Percentiles rank a stretch among this genome's conserved stretches.
Conservation (phyloP, 441 rosid species). For the Codiaeum variegatum region DNA sequence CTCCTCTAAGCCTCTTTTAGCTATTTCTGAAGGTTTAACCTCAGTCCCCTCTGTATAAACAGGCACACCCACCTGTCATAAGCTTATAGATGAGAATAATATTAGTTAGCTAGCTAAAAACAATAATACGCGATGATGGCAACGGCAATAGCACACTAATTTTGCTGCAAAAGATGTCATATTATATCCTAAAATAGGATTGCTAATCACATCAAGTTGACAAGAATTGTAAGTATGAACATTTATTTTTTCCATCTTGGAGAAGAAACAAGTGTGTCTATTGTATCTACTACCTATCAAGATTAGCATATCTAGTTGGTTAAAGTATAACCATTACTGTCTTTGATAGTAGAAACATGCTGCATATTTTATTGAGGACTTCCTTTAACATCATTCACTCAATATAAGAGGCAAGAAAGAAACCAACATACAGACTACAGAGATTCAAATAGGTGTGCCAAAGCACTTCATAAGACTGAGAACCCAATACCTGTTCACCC, state of each 20-base stretch:
- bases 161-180: neutral
- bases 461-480: constrained; percentile 19
- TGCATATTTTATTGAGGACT: neutral
- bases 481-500: constrained; percentile 76
- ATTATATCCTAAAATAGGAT: neutral
- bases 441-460: constrained; percentile 4
- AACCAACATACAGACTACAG: neutral
- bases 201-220: constrained; percentile 10
- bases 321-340: neutral
- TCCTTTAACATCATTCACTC: constrained; percentile 1
- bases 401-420: neutral
- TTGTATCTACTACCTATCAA: neutral
- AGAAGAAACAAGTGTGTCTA: neutral
- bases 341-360: neutral
- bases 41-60: constrained; percentile 89
- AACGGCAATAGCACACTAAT: neutral
- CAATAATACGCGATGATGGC: neutral
- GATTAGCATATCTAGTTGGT: constrained; percentile 7
- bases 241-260: neutral
- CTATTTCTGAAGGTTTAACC: constrained; percentile 83
- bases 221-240: neutral
- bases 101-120: neutral
- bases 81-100: constrained; percentile 32
- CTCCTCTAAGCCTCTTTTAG: constrained; percentile 81
- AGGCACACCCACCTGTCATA: constrained; percentile 81